Evolutionary conservation across 192 early-diverging fungal species (phyloP).

Genomic region (Linderina pennispora): DNA sequence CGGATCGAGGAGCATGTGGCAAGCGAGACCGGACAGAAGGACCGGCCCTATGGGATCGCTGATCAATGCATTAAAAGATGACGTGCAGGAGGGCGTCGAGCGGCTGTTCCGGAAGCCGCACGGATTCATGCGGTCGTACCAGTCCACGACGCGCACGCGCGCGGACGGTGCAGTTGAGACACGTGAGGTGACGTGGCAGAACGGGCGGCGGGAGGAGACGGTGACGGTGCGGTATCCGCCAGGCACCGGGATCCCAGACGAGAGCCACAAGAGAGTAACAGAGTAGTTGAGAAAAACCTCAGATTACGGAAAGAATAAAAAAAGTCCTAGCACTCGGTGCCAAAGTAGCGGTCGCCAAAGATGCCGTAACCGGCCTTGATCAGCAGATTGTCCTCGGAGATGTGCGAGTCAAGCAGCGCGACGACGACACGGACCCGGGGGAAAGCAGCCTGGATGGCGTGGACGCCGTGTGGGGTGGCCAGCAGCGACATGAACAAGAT

Average conservation of each 20-base stretch:
- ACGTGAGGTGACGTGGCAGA: slow-evolving; percentile 22
- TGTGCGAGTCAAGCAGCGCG: slow-evolving; percentile 68
- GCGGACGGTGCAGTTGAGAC: slow-evolving; percentile 44
- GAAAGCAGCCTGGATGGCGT: slow-evolving; percentile 76
- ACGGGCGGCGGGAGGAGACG: slow-evolving; percentile 21
- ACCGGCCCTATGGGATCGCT: background rate
- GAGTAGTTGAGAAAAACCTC: no score
- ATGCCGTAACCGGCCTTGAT: slow-evolving; percentile 84
- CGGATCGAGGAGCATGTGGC: slow-evolving; percentile 22
- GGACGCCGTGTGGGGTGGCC: slow-evolving; percentile 69
- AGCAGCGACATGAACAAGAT: slow-evolving; percentile 85
- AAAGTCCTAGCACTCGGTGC: slow-evolving; percentile 34
- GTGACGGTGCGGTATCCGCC: slow-evolving; percentile 19
- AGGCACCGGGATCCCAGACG: slow-evolving; percentile 5
- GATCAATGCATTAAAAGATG: slow-evolving; percentile 12
- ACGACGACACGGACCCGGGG: slow-evolving; percentile 74
- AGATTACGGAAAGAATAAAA: no score
- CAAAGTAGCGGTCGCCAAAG: slow-evolving; percentile 72
- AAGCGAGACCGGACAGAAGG: background rate
- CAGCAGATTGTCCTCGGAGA: slow-evolving; percentile 57
- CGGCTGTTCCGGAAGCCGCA: slow-evolving; percentile 19
- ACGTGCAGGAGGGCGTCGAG: slow-evolving; percentile 24
- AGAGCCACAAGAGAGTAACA: slow-evolving; percentile 3
- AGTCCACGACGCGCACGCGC: slow-evolving; percentile 31
- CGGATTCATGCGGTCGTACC: slow-evolving; percentile 16